phyloP scores from a whole-genome alignment of 208 protist species.

The Trypanosoma platydactyli region DNA sequence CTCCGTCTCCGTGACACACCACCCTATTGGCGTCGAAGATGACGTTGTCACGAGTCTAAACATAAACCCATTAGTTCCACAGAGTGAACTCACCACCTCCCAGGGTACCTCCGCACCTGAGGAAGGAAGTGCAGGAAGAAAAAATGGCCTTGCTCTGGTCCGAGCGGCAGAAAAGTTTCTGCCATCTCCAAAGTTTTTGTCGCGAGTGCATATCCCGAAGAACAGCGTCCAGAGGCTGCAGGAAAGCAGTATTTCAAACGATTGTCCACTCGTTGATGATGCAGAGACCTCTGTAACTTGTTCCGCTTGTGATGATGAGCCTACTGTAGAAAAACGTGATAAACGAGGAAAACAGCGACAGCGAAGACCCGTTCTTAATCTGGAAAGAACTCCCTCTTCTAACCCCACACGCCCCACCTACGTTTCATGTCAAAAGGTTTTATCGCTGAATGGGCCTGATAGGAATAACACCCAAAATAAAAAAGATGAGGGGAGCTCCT shows the following conservation, averaged over 20 bases:
- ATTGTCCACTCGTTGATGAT: not conserved
- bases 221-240: not conserved
- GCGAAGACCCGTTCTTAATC: not conserved
- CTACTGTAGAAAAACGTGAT: not conserved
- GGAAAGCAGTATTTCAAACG: not conserved
- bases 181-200: not conserved
- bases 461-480: too few relatives aligned
- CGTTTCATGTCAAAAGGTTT: too few relatives aligned
- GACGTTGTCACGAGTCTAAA: not conserved
- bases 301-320: not conserved
- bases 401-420: too few relatives aligned
- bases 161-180: too few relatives aligned
- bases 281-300: not conserved
- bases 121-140: not conserved
- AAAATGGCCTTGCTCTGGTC: not conserved
- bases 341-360: not conserved
- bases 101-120: not conserved
- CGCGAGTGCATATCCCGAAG: not conserved
- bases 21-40: not conserved
- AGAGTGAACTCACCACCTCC: not conserved
- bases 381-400: not conserved
- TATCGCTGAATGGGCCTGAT: too few relatives aligned
- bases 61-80: slow-evolving; percentile 1
- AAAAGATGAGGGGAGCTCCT: too few relatives aligned
- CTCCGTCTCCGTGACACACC: not conserved